phyloP scores from a whole-genome alignment of 805 yeast species.

The Kregervanrija pseudodelftensis region DNA sequence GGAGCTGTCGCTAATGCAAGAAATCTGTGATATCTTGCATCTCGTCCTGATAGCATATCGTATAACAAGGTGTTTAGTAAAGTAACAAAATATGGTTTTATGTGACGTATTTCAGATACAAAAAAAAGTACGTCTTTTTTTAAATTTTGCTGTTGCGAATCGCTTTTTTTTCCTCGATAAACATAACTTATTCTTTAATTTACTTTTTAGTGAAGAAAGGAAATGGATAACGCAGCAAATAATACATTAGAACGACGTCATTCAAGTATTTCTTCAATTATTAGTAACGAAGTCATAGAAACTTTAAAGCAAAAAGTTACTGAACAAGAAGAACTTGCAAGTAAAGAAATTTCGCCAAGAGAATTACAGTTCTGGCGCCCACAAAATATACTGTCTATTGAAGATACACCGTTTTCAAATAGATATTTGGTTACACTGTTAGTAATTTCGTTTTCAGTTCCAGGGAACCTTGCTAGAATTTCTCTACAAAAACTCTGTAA shows the following conservation, averaged over 20 bases:
- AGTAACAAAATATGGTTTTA: too few relatives aligned
- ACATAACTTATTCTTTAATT: background rate
- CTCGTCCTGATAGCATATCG: background rate
- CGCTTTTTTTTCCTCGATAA: background rate
- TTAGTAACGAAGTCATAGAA: background rate
- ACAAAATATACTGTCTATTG: constrained; percentile 9
- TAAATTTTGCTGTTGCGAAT: background rate
- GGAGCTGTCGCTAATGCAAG: constrained; percentile 82
- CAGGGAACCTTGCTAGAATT: constrained; percentile 11
- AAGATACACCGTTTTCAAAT: constrained; percentile 13
- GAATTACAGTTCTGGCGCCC: constrained; percentile 14
- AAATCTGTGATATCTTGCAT: constrained; percentile 1
- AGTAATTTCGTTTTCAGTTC: constrained; percentile 10
- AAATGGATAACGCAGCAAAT: background rate
- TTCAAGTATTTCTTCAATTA: background rate
- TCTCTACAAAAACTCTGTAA: constrained; percentile 12
- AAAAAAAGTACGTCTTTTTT: too few relatives aligned
- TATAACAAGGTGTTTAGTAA: too few relatives aligned
- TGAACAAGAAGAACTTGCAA: constrained; percentile 8
- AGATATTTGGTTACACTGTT: constrained; percentile 7
- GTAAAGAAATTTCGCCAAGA: constrained; percentile 8
- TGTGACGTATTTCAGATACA: too few relatives aligned
- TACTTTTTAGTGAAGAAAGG: background rate
- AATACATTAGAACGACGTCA: background rate
- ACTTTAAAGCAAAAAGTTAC: constrained; percentile 1